Base-by-base conservation (phyloP, 2,329 filamentous ascomycete species). In the Trichophyton mentagrophytes region DNA sequence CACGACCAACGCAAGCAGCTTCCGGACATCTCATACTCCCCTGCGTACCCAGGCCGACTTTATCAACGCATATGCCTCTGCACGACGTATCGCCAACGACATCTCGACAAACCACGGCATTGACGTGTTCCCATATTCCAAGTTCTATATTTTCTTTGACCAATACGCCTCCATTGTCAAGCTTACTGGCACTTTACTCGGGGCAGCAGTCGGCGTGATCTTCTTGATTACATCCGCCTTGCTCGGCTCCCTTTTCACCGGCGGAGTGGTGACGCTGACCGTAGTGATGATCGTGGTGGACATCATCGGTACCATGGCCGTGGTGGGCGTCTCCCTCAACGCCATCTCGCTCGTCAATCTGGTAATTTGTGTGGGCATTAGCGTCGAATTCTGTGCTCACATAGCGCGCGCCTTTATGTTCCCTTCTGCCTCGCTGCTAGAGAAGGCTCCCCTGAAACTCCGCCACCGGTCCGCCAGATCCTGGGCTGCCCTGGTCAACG, bases 61-160 rank as follows among this genome's bases (percentile, higher is more conserved):
- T 67, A 99, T 99, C 74, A 81, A 85, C 30, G 90, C 93, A 0
- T 96, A 97, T 72, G 85, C 87, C 3, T 84, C 92, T 1, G 93
- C 93, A 2, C 88, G 92, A 17, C 88, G 93, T 63, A 96, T 99
- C 64, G 85, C 92, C 0, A 77, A 84, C 11, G 86, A 88, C 30
- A 85, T 99, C 58, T 86, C 81, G 13, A 74, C 82, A 59, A 79
- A 81, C 58, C 91, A 90, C 3, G 82, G 85, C 3, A 84, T 89
- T 22, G 85, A 93, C 25, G 86, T 99, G 2, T 99, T 99, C 80
- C 90, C 93, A 0, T 99, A 99, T 77, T 95, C 89, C 67, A 86
- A 96, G 63, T 96, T 96, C 73, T 99, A 99, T 77, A 91, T 99
- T 72, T 99, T 97, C 82, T 99, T 99, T 72, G 93, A 99, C 71